Evolutionary conservation across 371 early-diverging fungal genomes (phyloP).

Genomic region (Mucor sp.): DNA sequence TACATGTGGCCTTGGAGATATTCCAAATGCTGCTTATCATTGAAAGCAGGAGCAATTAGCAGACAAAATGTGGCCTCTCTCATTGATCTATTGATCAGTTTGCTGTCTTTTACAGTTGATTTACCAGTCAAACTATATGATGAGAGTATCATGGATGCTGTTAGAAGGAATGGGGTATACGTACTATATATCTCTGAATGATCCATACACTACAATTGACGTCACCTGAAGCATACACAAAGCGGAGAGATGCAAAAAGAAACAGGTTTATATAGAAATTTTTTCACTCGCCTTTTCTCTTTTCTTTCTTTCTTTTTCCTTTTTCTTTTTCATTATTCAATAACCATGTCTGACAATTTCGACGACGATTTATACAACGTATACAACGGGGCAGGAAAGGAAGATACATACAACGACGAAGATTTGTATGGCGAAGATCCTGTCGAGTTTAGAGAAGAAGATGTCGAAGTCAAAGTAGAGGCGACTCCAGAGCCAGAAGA

Average conservation of each 20-base stretch:
- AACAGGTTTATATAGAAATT: neutral
- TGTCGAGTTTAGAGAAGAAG: conserved; percentile 6
- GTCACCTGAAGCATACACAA: neutral
- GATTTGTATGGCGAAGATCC: conserved; percentile 33
- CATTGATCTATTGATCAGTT: neutral
- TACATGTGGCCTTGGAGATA: neutral
- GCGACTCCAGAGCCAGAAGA: neutral
- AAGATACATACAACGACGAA: conserved; percentile 33
- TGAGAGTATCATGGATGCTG: neutral
- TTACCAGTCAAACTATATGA: neutral
- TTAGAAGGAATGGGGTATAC: too few relatives aligned
- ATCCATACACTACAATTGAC: neutral
- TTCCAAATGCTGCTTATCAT: neutral
- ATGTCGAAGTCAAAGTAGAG: conserved; percentile 6
- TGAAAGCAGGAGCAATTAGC: neutral
- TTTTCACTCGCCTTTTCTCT: neutral
- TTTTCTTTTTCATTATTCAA: neutral
- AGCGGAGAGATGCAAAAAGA: neutral
- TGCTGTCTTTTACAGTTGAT: too few relatives aligned
- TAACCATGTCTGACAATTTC: conserved; percentile 36
- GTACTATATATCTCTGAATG: too few relatives aligned
- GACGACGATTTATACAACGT: conserved; percentile 51
- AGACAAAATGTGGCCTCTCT: neutral
- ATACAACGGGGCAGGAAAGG: conserved; percentile 36
- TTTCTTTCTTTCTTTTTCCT: neutral